Conservation (phyloP, 2,329 filamentous ascomycete species). For the Fonsecaea pugnacius region DNA sequence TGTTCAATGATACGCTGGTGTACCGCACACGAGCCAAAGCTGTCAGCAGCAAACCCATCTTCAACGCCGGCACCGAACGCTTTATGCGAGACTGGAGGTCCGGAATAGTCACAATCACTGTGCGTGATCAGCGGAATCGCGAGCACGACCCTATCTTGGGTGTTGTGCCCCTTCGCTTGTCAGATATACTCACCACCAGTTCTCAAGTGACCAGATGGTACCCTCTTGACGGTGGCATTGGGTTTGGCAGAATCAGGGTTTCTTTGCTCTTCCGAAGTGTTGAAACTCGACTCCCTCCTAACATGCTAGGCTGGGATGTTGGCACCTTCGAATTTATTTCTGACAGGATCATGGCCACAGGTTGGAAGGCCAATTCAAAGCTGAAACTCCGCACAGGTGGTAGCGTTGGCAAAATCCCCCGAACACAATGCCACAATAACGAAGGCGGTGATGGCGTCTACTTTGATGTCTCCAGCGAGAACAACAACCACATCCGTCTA, state of each 20-base stretch:
- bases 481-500: conserved; percentile 67
- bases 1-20: conserved; percentile 51
- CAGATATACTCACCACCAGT: conserved; percentile 82
- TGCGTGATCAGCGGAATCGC: conserved; percentile 84
- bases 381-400: conserved; percentile 83
- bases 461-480: conserved; percentile 60
- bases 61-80: conserved; percentile 92
- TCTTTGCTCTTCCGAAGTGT: conserved; percentile 88
- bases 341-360: conserved; percentile 63
- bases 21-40: conserved; percentile 97
- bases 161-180: conserved; percentile 84
- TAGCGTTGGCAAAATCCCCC: conserved; percentile 71
- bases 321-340: conserved; percentile 89
- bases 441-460: conserved; percentile 64
- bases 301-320: conserved; percentile 90
- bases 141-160: conserved; percentile 95
- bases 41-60: conserved; percentile 91
- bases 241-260: conserved; percentile 86
- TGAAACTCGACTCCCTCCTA: conserved; percentile 80
- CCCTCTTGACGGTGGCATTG: conserved; percentile 90
- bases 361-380: conserved; percentile 68
- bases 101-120: conserved; percentile 80
- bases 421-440: conserved; percentile 64
- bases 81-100: conserved; percentile 95
- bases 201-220: conserved; percentile 93